Percentiles rank a stretch among this genome's conserved stretches.
These are phyloP conservation scores for Porphyra umbilicalis DNA, from an alignment of 31 red algal genomes.

Conservation along the genomic window DNA sequence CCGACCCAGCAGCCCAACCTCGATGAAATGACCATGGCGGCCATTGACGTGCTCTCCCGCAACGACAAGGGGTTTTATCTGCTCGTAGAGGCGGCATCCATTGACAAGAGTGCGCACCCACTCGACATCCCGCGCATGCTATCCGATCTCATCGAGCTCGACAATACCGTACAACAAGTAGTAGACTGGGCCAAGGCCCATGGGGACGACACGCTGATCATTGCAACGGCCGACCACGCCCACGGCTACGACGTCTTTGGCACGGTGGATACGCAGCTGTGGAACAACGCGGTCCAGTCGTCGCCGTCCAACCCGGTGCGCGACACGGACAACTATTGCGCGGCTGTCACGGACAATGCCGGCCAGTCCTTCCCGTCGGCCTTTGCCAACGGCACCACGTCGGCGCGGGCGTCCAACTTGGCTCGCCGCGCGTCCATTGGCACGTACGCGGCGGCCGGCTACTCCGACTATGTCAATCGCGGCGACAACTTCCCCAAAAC, in stretches of 20 bases:
- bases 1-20: constrained; percentile 44
- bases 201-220: constrained; percentile 48
- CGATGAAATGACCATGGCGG: constrained; percentile 48
- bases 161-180: constrained; percentile 33
- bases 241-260: constrained; percentile 66
- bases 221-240: constrained; percentile 54
- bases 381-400: constrained; percentile 2
- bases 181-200: constrained; percentile 20
- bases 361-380: constrained; percentile 6
- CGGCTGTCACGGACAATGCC: constrained; percentile 21
- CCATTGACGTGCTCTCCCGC: constrained; percentile 27
- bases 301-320: constrained; percentile 8
- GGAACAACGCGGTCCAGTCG: constrained; percentile 22
- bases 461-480: constrained; percentile 32
- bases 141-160: constrained; percentile 42
- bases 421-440: constrained; percentile 28
- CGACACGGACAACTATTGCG: constrained; percentile 29
- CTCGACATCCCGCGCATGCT: constrained; percentile 43
- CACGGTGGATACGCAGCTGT: constrained; percentile 42
- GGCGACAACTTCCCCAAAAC: constrained; percentile 53
- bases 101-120: constrained; percentile 63
- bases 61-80: constrained; percentile 61
- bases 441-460: constrained; percentile 32
- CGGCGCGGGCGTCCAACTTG: constrained; percentile 11
- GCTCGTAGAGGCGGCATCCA: constrained; percentile 49